Percentiles rank a stretch among this genome's conserved stretches.
Conservation (phyloP, 352 stramenopile species). For the Phytopythium kandeliae region DNA sequence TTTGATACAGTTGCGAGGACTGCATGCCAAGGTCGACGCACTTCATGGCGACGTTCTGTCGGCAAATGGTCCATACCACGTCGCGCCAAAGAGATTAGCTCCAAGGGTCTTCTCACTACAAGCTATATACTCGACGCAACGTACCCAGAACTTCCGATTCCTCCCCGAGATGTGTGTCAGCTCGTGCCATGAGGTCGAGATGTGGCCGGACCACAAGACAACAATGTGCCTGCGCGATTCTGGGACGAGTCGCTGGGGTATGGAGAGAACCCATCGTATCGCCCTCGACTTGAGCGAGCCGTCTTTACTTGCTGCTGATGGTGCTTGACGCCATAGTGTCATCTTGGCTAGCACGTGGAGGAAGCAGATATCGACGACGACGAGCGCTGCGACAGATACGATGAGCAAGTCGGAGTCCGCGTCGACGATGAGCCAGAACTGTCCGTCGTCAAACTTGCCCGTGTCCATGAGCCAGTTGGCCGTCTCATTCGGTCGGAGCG, state of each 20-base stretch:
- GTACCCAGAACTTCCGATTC: constrained; percentile 42
- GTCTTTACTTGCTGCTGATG: no score
- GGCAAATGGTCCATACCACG: no score
- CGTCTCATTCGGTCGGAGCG: constrained; percentile 26
- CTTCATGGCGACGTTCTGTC: constrained; percentile 40
- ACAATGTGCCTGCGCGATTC: no score
- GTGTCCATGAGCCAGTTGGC: constrained; percentile 53
- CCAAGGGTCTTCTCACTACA: no score
- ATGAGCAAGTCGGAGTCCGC: constrained; percentile 10
- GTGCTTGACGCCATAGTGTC: no score
- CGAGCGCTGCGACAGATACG: constrained; percentile 16
- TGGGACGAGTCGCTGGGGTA: no score
- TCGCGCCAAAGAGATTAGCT: no score
- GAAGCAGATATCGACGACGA: constrained; percentile 20
- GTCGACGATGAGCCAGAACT: constrained; percentile 41
- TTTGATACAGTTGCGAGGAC: constrained; percentile 13
- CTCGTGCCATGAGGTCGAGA: constrained; percentile 12
- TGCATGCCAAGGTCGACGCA: constrained; percentile 20
- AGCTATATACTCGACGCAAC: no score
- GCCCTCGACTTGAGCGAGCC: no score
- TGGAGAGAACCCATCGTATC: no score
- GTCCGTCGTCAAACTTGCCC: constrained; percentile 30
- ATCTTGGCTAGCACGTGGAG: no score
- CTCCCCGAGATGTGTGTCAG: constrained; percentile 20
- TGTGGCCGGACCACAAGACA: not conserved